Evolutionary conservation across 371 early-diverging fungal genomes (phyloP).

Genomic region (Haplosporangium sp.): DNA sequence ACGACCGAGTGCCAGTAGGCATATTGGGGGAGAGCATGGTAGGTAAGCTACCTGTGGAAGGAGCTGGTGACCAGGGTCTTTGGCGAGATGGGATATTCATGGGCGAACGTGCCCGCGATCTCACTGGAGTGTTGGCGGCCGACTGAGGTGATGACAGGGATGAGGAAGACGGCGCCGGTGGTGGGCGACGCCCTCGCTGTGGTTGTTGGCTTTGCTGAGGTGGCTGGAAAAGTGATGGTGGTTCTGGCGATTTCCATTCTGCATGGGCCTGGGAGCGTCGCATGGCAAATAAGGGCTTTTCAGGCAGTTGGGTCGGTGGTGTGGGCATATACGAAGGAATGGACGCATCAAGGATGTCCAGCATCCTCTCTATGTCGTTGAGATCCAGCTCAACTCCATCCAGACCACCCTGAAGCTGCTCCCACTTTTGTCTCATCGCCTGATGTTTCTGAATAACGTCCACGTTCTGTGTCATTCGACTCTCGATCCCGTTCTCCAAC

Average conservation of each 20-base stretch:
- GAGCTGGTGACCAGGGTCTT: slow-evolving; percentile 46
- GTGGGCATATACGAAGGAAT: slow-evolving; percentile 30
- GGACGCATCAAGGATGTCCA: slow-evolving; percentile 49
- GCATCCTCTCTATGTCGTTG: slow-evolving; percentile 58
- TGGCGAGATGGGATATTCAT: slow-evolving; percentile 12
- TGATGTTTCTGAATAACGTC: slow-evolving; percentile 59
- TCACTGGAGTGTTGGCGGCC: slow-evolving; percentile 3
- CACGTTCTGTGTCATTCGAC: slow-evolving; percentile 59
- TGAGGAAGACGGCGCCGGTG: slow-evolving; percentile 4
- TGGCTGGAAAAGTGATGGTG: slow-evolving; percentile 30
- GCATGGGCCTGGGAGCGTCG: slow-evolving; percentile 29
- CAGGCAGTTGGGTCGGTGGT: slow-evolving; percentile 41
- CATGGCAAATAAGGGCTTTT: slow-evolving; percentile 43
- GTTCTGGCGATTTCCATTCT: slow-evolving; percentile 17
- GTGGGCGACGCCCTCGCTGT: slow-evolving; percentile 44
- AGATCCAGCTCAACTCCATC: slow-evolving; percentile 62
- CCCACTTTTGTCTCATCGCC: slow-evolving; percentile 65
- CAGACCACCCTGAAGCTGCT: slow-evolving; percentile 57
- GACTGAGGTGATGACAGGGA: neutral
- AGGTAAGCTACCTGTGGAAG: slow-evolving; percentile 29
- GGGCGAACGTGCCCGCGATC: slow-evolving; percentile 21
- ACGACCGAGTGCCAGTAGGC: slow-evolving; percentile 13
- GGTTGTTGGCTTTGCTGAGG: slow-evolving; percentile 20
- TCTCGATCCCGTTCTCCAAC: slow-evolving; percentile 68
- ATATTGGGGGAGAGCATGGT: slow-evolving; percentile 37